Conservation (phyloP, 129 eudicot species). For the Arctium minus region DNA sequence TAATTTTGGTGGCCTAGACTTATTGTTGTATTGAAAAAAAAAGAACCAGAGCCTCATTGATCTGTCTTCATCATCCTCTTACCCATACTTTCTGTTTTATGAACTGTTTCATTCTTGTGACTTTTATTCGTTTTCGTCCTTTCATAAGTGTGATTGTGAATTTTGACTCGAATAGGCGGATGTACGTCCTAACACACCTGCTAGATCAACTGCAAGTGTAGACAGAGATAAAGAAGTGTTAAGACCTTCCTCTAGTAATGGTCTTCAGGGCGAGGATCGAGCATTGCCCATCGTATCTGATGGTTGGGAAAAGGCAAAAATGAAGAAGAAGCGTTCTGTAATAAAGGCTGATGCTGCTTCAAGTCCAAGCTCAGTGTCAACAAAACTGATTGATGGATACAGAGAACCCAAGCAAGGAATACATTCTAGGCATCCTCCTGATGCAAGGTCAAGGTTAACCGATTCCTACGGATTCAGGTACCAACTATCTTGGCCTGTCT, state of each 20-base stretch:
- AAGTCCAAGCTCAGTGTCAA: constrained; percentile 33
- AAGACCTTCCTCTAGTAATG: constrained; percentile 30
- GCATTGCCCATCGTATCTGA: constrained; percentile 39
- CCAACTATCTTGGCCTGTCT: not conserved
- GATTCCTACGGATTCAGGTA: constrained; percentile 72
- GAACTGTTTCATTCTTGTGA: not conserved
- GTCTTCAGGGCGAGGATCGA: constrained; percentile 42
- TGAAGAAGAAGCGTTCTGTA: constrained; percentile 57
- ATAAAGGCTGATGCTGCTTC: constrained; percentile 51
- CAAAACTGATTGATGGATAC: constrained; percentile 53
- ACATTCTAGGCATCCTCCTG: constrained; percentile 51
- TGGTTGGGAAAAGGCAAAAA: constrained; percentile 70
- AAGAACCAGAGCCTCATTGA: not conserved
- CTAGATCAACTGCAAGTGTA: constrained; percentile 38
- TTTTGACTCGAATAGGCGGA: constrained; percentile 40
- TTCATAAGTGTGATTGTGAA: not conserved
- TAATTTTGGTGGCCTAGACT: not conserved
- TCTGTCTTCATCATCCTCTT: not conserved
- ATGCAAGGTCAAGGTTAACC: constrained; percentile 45
- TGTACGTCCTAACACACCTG: constrained; percentile 38
- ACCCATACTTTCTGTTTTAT: not conserved
- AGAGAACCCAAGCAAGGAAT: constrained; percentile 59
- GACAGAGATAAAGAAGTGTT: constrained; percentile 49
- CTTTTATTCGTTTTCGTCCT: not conserved
- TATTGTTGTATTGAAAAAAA: no score